Evolutionary conservation across 495 filamentous ascomycete genomes (phyloP), one percentile per base, ranked within the genome.

Genomic region (Penicillium crystallinum): DNA sequence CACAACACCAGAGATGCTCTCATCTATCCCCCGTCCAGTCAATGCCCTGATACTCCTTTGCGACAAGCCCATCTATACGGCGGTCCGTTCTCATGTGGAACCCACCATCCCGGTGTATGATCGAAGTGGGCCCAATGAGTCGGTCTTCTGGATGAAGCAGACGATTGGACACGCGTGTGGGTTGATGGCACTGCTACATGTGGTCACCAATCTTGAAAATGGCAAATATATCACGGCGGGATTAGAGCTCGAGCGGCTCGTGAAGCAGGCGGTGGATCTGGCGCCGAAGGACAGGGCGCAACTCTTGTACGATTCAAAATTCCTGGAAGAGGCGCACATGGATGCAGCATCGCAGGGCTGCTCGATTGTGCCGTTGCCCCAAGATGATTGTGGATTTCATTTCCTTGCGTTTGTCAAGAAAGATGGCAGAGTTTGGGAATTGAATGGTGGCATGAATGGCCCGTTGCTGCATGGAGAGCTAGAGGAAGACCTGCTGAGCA

Each of bases 321-420:
- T 77, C 18, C 70, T 96, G 11, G 90, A 90, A 50, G 59, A 63
- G 18, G 87, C 87, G 31, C 88, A 96, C 64, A 77, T 79, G 57
- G 74, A 78, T 37, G 89, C 83, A 10, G 90, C 90, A 6, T 66
- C 61, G 7, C 62, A 75, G 56, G 91, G 91, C 8, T 81, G 84
- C 48, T 88, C 87, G 2, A 67, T 58, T 25, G 82, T 86, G 5
- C 90, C 88, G 1, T 72, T 68, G 43, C 81, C 86, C 1, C 68
- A 72, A 22, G 86, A 84, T 50, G 73, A 81, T 53, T 75, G 86
- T 25, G 80, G 84, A 53, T 67, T 84, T 46, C 89, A 93, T 71
- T 93, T 89, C 64, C 79, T 95, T 29, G 85, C 80, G 37, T 92
- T 95, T 69, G 86, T 92, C 23, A 89, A 87, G 72, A 78, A 76